Conservation (phyloP, 2,329 filamentous ascomycete genomes). For the Cladophialophora chaetospira region DNA sequence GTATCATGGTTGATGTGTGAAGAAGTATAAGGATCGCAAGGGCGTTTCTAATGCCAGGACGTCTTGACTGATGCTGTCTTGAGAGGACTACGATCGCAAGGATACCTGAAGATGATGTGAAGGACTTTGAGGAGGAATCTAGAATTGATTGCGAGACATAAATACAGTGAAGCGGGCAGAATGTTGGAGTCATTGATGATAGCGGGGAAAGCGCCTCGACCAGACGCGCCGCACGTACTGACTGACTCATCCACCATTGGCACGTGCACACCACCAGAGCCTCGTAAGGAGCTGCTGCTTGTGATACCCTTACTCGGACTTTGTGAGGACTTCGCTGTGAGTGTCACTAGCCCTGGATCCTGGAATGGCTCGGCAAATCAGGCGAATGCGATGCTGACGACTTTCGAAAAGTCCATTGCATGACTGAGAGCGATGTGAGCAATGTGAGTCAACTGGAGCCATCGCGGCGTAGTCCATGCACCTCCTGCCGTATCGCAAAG, state of each 20-base stretch:
- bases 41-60: too few relatives aligned
- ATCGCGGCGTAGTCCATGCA: background rate
- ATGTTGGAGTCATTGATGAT: slow-evolving; percentile 17
- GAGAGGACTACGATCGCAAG: background rate
- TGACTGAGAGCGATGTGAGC: too few relatives aligned
- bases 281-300: background rate
- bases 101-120: background rate
- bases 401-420: too few relatives aligned
- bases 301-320: background rate
- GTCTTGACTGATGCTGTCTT: too few relatives aligned
- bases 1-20: slow-evolving; percentile 40
- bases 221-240: background rate
- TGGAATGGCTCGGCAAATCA: too few relatives aligned
- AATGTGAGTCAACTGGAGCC: too few relatives aligned
- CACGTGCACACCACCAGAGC: background rate
- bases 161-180: background rate
- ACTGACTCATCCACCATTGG: slow-evolving; percentile 14
- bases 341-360: too few relatives aligned
- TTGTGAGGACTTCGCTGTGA: too few relatives aligned
- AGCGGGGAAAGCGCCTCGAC: slow-evolving; percentile 3
- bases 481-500: background rate
- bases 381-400: too few relatives aligned
- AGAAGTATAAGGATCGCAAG: too few relatives aligned
- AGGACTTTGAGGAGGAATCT: background rate
- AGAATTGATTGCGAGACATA: slow-evolving; percentile 1